Percentiles rank a stretch among this genome's conserved stretches.
phyloP scores from a whole-genome alignment of 768 basidiomycete species.

The Leccinellum albellum region DNA sequence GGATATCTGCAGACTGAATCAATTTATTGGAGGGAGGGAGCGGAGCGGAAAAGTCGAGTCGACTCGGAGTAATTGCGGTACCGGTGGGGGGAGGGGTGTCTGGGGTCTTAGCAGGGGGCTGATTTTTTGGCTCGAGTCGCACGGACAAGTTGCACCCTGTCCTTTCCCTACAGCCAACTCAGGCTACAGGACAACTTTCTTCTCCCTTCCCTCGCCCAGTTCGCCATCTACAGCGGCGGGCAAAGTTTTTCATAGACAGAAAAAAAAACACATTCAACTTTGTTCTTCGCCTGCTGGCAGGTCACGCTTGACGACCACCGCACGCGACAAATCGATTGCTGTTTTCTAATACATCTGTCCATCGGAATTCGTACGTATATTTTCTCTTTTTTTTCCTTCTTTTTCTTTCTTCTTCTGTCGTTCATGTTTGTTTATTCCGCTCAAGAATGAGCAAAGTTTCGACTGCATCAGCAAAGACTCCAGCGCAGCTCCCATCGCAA shows the following conservation, averaged over 20 bases:
- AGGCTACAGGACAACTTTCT: slow-evolving; percentile 33
- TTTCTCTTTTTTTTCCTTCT: too few species aligned
- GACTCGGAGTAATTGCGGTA: slow-evolving; percentile 8
- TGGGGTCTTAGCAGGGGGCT: slow-evolving; percentile 26
- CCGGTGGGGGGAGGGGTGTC: slow-evolving; percentile 17
- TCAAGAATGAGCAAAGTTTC: slow-evolving; percentile 92
- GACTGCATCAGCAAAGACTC: slow-evolving; percentile 68
- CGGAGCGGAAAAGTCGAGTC: slow-evolving; percentile 1
- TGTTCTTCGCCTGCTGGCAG: slow-evolving; percentile 86
- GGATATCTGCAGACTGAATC: too few species aligned
- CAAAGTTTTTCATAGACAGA: slow-evolving; percentile 37
- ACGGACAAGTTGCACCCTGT: slow-evolving; percentile 33
- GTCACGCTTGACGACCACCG: slow-evolving; percentile 83
- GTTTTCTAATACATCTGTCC: slow-evolving; percentile 44
- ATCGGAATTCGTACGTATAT: slow-evolving; percentile 41
- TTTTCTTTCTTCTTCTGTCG: neutral
- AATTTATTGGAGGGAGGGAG: neutral
- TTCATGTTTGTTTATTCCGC: neutral
- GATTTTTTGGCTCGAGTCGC: slow-evolving; percentile 32
- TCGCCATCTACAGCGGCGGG: slow-evolving; percentile 38
- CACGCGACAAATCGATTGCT: slow-evolving; percentile 56
- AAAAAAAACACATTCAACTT: slow-evolving; percentile 43
- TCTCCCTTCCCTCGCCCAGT: slow-evolving; percentile 23
- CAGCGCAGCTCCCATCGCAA: slow-evolving; percentile 68
- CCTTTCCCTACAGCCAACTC: slow-evolving; percentile 36